Evolutionary conservation across 345 rosid genomes (phyloP), one percentile per base, ranked within the genome.

Genomic region (Eucalyptus camaldulensis): DNA sequence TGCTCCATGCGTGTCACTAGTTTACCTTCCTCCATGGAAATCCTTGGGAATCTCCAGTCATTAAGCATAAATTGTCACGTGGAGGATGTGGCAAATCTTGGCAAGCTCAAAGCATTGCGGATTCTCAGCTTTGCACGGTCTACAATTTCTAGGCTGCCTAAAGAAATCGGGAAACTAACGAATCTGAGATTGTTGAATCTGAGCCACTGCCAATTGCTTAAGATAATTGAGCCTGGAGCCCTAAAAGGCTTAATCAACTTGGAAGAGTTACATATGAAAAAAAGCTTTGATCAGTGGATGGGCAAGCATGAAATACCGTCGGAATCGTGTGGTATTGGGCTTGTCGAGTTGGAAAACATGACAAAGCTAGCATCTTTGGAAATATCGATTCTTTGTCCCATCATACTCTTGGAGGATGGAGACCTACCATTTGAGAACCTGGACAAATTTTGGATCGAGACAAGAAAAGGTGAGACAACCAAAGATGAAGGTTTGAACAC

Each of bases 131-230:
- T 69, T 4, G 9, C 0, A 0, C 1, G 24, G 6, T 88, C 49
- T 5, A 0, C 0, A 5, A 50, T 88, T n/a, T 24, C 9, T 33
- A 17, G 1, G 5, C 4, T 88, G 5, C 65, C 60, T 6, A 37
- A 33, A 50, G 86, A 88, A 69, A 2, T 88, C 0, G 65, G 86
- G 6, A 2, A 49, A 17, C 16, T 72, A 1, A 33, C 5, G 2
- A 50, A 33, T 1, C 1, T 88, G 47, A 49, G 49, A 76, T 49
- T 0, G 1, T 51, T 88, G 40, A 58, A 72, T 76, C 80, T 69
- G 3, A 50, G 24, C 33, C 0, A 37, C 0, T 88, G 86, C 65
- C 0, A 4, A 1, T 0, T 0, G 5, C 47, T 88, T 16, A 0
- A 7, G 1, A 51, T 3, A 22, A 54, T 54, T 0, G 6, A 22